phyloP scores from a whole-genome alignment of 768 basidiomycete species.

The Tulasnella sp. region DNA sequence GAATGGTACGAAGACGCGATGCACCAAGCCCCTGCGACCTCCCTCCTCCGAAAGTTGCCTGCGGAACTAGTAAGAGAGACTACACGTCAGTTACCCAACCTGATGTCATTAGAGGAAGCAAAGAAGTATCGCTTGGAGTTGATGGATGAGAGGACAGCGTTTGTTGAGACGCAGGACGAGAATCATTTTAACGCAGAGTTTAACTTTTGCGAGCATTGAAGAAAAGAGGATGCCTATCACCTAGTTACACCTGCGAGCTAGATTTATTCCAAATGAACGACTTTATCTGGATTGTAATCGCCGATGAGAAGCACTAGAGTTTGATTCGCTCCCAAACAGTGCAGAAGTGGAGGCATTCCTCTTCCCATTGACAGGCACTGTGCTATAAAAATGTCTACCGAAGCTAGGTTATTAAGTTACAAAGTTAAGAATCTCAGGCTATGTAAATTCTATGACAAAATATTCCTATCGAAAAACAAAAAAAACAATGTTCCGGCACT shows the following conservation, averaged over 20 bases:
- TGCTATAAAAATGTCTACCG: too few species aligned
- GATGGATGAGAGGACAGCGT: slow-evolving; percentile 17
- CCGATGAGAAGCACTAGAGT: not conserved
- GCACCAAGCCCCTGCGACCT: not conserved
- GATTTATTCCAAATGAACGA: not conserved
- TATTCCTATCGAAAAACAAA: too few species aligned
- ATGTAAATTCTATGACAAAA: too few species aligned
- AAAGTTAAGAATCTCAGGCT: too few species aligned
- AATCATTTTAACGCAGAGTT: not conserved
- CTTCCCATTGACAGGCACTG: too few species aligned
- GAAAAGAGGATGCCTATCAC: not conserved
- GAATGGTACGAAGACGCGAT: not conserved
- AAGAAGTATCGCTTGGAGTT: slow-evolving; percentile 15
- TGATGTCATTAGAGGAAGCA: slow-evolving; percentile 17
- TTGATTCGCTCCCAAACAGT: too few species aligned
- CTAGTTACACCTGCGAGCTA: not conserved
- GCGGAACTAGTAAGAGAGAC: not conserved
- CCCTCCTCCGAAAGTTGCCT: not conserved
- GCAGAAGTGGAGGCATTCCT: too few species aligned
- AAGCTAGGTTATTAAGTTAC: too few species aligned
- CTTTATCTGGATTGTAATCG: not conserved
- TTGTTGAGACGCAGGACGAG: slow-evolving; percentile 1
- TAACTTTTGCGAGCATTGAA: slow-evolving; percentile 23
- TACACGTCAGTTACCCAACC: not conserved
- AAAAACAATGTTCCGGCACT: not conserved